Base-by-base conservation (phyloP, 2,329 filamentous ascomycete genomes). In the Aspergillaceae sp. region DNA sequence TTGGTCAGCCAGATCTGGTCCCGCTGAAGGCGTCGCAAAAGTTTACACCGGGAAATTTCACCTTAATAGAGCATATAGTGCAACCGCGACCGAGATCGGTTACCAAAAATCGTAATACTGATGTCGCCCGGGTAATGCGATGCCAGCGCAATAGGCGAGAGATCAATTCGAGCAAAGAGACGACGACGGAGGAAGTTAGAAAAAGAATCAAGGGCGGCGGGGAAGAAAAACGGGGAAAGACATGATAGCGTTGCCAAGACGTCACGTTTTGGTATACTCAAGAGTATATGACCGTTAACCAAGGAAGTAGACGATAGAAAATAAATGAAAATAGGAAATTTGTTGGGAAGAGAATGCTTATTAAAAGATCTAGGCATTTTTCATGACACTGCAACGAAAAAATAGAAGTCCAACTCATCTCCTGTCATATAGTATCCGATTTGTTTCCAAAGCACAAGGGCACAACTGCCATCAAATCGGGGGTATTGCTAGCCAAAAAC, bases 191-290 rank as follows among this genome's bases (percentile, higher is more conserved):
- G 38, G 44, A 47, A 47, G 10, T 38, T 38, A 11, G 26, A 26
- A 19, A 19, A 19, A 19, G 19, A 19, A 19, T 19, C 19, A 19
- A 19, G 19, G 19, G 36, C 36, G 27, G 37, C 37, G 42, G 43
- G 41, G 28, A 47, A 43, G 36, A 43, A 40, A 48, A 37, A 29
- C 44, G 47, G 43, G 42, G 38, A 41, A 42, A 51, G 44, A 42
- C 42, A 49, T 41, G 35, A 50, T 34, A 45, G 44, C 53, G 34
- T 11, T 38, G 36, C 36, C 36, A 38, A 38, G 36, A 38, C 36
- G 19, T 38, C 36, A 38, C 36, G 9, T 26, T 26, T 38, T 9
- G 9, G 4, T 28, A 27, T 11, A 7, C 7, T 37, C 26, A 26
- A 26, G 30, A 32, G 8, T 38, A 19, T 19, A 11, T 38, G 6